phyloP scores from a whole-genome alignment of 257 asterid genomes.

The Vinca minor region DNA sequence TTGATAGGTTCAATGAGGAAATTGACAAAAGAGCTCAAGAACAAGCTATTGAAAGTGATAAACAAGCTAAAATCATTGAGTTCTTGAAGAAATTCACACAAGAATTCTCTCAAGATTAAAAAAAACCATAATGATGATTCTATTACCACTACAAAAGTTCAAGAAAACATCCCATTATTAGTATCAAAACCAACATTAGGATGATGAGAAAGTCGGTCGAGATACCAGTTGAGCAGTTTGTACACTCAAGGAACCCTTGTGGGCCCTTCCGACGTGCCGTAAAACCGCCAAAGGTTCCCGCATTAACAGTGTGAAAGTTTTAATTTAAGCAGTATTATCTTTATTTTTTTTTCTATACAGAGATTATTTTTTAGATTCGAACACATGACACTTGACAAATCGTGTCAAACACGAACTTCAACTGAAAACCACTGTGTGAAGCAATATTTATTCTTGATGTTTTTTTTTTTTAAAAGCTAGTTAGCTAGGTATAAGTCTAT shows the following conservation, averaged over 20 bases:
- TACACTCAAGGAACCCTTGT: slow-evolving; percentile 37
- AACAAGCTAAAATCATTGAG: slow-evolving; percentile 43
- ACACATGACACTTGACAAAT: too few species aligned
- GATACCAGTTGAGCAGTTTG: slow-evolving; percentile 41
- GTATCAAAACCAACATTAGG: too few species aligned
- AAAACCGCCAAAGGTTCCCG: background rate
- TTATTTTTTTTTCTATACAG: too few species aligned
- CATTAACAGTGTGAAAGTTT: too few species aligned
- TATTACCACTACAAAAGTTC: slow-evolving; percentile 1
- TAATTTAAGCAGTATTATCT: too few species aligned
- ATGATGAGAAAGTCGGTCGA: slow-evolving; percentile 12
- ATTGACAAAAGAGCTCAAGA: slow-evolving; percentile 41
- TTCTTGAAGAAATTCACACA: slow-evolving; percentile 40
- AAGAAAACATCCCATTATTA: slow-evolving; percentile 1
- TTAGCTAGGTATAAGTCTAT: background rate
- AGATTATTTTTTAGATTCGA: too few species aligned
- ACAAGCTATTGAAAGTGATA: slow-evolving; percentile 37
- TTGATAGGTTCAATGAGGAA: slow-evolving; percentile 33
- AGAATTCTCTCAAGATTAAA: slow-evolving; percentile 15
- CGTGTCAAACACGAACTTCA: too few species aligned
- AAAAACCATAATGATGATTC: slow-evolving; percentile 16
- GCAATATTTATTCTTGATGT: background rate
- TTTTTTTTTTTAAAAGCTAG: too few species aligned
- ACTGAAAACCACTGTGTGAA: slow-evolving; percentile 6
- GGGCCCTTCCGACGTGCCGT: slow-evolving; percentile 9